A percentile compares a stretch with the other conserved stretches of the same genome.
Conservation (phyloP, 2,329 filamentous ascomycete species). For the Pestalotiopsis sp. region DNA sequence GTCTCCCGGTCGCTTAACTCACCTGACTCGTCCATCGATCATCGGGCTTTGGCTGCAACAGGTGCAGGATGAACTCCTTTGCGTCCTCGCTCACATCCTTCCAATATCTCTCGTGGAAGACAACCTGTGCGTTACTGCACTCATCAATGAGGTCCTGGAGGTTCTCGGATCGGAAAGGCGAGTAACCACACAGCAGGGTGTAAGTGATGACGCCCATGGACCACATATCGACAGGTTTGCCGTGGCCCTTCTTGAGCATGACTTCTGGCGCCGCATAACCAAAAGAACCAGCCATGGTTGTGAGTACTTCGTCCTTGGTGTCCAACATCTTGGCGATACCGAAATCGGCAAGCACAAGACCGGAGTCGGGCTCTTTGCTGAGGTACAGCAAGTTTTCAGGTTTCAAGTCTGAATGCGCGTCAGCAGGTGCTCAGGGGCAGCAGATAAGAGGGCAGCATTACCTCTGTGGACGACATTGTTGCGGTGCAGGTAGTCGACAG, state of each 20-base stretch:
- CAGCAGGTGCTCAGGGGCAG: conserved; percentile 14
- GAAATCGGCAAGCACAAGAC: conserved; percentile 93
- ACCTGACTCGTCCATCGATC: conserved; percentile 79
- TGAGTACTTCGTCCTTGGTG: conserved; percentile 85
- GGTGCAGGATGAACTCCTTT: conserved; percentile 86
- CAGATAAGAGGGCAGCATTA: conserved; percentile 36
- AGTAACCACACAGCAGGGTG: conserved; percentile 96
- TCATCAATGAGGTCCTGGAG: conserved; percentile 92
- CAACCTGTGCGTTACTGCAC: conserved; percentile 78
- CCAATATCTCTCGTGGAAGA: conserved; percentile 99
- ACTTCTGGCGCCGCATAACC: conserved; percentile 97
- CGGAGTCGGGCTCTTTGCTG: conserved; percentile 74
- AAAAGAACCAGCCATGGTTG: conserved; percentile 98
- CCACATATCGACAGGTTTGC: conserved; percentile 99
- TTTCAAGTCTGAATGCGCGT: conserved; percentile 74
- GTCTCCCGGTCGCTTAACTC: conserved; percentile 30
- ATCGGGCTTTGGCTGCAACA: conserved; percentile 79
- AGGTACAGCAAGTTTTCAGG: conserved; percentile 97
- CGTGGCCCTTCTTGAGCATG: conserved; percentile 96
- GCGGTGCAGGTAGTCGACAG: conserved; percentile 91
- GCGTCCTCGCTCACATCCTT: conserved; percentile 94
- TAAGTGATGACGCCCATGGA: conserved; percentile 98
- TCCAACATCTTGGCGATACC: conserved; percentile 99
- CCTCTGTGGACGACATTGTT: conserved; percentile 97
- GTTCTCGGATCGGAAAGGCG: conserved; percentile 94